These are phyloP conservation scores for Pterocarpus santalinus DNA, from an alignment of 306 rosid species.

Conservation along the genomic window DNA sequence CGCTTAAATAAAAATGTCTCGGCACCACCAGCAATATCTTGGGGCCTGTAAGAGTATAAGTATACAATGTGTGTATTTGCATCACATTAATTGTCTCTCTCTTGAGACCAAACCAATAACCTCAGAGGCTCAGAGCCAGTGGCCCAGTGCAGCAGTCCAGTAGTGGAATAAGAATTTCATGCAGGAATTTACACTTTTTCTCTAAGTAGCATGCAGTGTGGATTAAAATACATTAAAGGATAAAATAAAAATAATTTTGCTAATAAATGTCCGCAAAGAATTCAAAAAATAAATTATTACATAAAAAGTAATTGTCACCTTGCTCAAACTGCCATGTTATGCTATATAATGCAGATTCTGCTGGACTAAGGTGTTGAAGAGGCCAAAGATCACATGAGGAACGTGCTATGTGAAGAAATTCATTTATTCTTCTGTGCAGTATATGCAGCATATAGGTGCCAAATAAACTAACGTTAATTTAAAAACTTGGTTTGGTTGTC, in stretches of 20 bases:
- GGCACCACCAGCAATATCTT: background rate
- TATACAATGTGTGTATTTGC: background rate
- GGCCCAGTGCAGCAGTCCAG: slow-evolving; percentile 3
- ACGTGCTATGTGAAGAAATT: too few species aligned
- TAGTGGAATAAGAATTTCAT: slow-evolving; percentile 18
- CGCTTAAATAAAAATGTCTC: background rate
- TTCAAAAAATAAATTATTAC: too few species aligned
- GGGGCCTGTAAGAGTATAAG: background rate
- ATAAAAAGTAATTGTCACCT: background rate
- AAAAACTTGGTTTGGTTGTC: background rate
- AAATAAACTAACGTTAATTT: too few species aligned
- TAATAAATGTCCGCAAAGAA: too few species aligned
- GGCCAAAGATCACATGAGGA: too few species aligned
- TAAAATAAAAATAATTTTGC: background rate
- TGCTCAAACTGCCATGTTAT: background rate
- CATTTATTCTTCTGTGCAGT: too few species aligned
- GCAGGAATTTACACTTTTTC: background rate
- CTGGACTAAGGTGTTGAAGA: background rate
- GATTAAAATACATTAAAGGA: slow-evolving; percentile 1
- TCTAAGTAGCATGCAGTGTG: background rate
- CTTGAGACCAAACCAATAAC: background rate
- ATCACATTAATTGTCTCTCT: background rate
- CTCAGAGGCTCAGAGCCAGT: background rate
- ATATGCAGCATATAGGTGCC: too few species aligned
- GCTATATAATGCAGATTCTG: background rate